Percentiles rank a stretch among this genome's conserved stretches.
phyloP scores from a whole-genome alignment of 257 asterid genomes.

The Echites panduratus region DNA sequence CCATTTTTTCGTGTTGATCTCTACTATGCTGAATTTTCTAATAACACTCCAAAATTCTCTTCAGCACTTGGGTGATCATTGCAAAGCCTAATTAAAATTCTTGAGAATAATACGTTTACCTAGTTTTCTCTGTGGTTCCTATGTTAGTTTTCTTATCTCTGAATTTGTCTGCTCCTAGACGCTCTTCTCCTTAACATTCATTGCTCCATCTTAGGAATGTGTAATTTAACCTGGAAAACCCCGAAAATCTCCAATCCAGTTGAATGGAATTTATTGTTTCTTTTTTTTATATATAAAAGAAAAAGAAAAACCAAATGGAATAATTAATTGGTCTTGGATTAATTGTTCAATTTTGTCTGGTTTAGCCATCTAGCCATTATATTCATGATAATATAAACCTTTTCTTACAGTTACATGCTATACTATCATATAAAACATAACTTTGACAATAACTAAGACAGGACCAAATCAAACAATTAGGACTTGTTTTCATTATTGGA shows the following conservation, averaged over 20 bases:
- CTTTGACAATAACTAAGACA: too few species aligned
- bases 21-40: not conserved
- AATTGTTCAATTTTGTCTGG: too few species aligned
- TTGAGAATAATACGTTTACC: not conserved
- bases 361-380: too few species aligned
- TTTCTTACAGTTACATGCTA: too few species aligned
- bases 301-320: too few species aligned
- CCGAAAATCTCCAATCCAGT: not conserved
- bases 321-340: too few species aligned
- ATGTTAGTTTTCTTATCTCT: not conserved
- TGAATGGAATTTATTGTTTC: too few species aligned
- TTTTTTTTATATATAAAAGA: too few species aligned
- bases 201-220: not conserved
- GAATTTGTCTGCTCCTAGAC: not conserved
- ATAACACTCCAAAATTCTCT: not conserved
- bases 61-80: not conserved
- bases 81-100: conserved; percentile 6
- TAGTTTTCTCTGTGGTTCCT: not conserved
- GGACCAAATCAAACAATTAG: too few species aligned
- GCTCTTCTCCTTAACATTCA: not conserved
- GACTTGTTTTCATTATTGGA: too few species aligned
- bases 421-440: too few species aligned
- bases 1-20: conserved; percentile 8
- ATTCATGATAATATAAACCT: too few species aligned
- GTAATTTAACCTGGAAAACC: not conserved